These are phyloP conservation scores for Podosphaera fusca DNA, from an alignment of 2,329 filamentous ascomycete species.

Conservation along the genomic window DNA sequence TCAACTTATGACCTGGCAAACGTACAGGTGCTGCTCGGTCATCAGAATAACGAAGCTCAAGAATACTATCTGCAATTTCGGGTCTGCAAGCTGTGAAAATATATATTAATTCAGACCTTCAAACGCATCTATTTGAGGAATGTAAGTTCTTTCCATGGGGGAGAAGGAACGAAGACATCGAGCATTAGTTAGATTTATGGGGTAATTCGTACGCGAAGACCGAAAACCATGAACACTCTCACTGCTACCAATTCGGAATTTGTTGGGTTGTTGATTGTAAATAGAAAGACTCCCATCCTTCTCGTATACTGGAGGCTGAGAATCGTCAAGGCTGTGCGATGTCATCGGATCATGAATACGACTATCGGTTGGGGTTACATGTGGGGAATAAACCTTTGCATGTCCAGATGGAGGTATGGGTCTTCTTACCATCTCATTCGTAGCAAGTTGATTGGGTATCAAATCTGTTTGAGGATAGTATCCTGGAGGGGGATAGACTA, in stretches of 20 bases:
- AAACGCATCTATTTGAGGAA: constrained; percentile 8
- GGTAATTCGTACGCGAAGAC: constrained; percentile 9
- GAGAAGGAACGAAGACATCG: neutral
- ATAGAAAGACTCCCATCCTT: constrained; percentile 15
- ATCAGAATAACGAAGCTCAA: constrained; percentile 24
- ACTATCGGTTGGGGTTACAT: constrained; percentile 10
- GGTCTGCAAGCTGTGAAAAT: constrained; percentile 19
- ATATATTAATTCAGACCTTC: constrained; percentile 21
- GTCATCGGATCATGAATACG: constrained; percentile 27
- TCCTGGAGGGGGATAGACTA: constrained; percentile 10
- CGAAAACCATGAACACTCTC: constrained; percentile 14
- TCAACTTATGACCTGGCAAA: constrained; percentile 30
- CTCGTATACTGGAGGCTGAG: constrained; percentile 31
- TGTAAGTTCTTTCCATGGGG: constrained; percentile 9
- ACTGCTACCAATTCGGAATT: constrained; percentile 20
- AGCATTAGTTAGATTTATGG: constrained; percentile 7
- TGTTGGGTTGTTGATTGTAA: constrained; percentile 20
- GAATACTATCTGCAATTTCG: constrained; percentile 22
- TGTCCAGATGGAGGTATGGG: constrained; percentile 14
- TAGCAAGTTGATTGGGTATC: constrained; percentile 6
- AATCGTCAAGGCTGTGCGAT: constrained; percentile 37
- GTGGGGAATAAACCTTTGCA: constrained; percentile 17
- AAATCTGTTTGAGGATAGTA: constrained; percentile 10
- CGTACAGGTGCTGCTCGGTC: constrained; percentile 19
- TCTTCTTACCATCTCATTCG: constrained; percentile 10